Evolutionary conservation across 331 rosid genomes (phyloP), one percentile per base, ranked within the genome.

Genomic region (Dryas integrifolia): DNA sequence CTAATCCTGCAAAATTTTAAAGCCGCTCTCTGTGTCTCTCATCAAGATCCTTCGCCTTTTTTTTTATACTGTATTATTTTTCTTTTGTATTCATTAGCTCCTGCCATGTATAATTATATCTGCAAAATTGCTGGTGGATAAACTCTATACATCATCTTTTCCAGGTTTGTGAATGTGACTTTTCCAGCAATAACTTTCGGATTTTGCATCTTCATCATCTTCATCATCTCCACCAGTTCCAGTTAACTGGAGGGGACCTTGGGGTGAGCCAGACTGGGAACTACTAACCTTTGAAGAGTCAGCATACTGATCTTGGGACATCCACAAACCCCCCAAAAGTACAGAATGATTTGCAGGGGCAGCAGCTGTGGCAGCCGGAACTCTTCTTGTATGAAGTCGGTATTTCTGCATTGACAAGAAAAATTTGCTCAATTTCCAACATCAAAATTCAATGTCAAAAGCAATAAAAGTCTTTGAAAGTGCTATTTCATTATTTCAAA

Each of bases 261-360:
- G 96, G n/a, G 99, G 97, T 63, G 99, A 95, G 40, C 92, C 96
- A 8, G 96, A 88, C 16, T 83, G 97, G 0, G 96, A 89, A 82
- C 89, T 85, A 73, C 86, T 80, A 9, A 84, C 90, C 80, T 88
- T 95, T 35, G 92, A 86, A 48, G 97, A 94, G 59, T 90, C 92
- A 61, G 85, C 85, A 80, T 72, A 84, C 18, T 78, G 96, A 76
- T 94, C 96, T 80, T 75, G 90, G 61, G 91, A 57, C 90, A 78
- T 83, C 96, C 96, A 91, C 72, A 89, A 77, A 44, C 82, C 88
- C 67, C 96, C 96, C 60, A 94, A 86, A 81, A 81, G 89, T 35
- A 80, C 81, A 47, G 92, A 39, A 50, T 88, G 92, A 64, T 85
- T 86, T 50, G 72, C 69, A 24, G 70, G 66, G 30, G 83, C 44